Evolutionary conservation across 495 filamentous ascomycete genomes (phyloP), one percentile per base, ranked within the genome.

Genomic region (Hypoxylon perforatum): DNA sequence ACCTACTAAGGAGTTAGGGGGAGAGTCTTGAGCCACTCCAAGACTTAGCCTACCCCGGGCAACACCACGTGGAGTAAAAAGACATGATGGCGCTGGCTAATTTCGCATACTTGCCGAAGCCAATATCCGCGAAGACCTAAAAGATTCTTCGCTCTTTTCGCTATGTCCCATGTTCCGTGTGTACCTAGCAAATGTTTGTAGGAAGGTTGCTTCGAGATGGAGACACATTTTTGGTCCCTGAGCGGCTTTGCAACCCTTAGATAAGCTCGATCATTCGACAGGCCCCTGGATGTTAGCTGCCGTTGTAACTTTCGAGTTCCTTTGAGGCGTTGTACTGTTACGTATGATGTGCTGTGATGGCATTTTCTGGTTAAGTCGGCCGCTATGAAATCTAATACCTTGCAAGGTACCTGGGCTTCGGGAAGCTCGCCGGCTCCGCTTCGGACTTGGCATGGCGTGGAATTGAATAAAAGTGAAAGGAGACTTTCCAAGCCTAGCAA

Each of bases 341-440:
- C 15, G 39, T 15, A 17, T 42, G 39, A 15, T 42, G 14, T 42
- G 17, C 17, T 2, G 30, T 5, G n/a, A 17, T 3, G 12, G 39
- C 4, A n/a, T n/a, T 38, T 11, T 42, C 39, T 2, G 39, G 14
- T 15, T 2, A 42, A 42, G 12, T 3, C 39, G n/a, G 14, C 14
- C 39, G 8, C n/a, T 17, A 2, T 17, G 17, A 6, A 38, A 12
- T 12, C 2, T 3, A 38, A 38, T 12, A 6, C 4, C 8, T 42
- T 2, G 17, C n/a, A n/a, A n/a, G n/a, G n/a, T n/a, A 36, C 12
- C 8, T 56, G 17, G 33, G 50, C 28, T 48, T 39, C 54, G 65
- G 59, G 56, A 57, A 28, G 55, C 49, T 63, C 65, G 30, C 54
- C 54, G 63, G 50, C n/a, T 48, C 19, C 6, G 42, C 14, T 50